phyloP scores from a whole-genome alignment of 2,329 filamentous ascomycete genomes.

The Epichloe sp. region DNA sequence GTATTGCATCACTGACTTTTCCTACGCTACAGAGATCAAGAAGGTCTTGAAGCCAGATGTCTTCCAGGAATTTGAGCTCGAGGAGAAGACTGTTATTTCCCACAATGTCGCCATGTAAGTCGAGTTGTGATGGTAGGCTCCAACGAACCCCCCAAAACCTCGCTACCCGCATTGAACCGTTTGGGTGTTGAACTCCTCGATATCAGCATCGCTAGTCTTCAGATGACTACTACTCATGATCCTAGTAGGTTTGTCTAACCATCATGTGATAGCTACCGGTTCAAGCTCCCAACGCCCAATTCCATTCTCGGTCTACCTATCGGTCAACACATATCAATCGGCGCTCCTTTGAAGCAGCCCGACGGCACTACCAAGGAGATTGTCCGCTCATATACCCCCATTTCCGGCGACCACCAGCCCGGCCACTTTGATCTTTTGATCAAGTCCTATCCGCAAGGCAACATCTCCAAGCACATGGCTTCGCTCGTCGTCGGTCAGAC shows the following conservation, averaged over 20 bases:
- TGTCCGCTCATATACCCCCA: slow-evolving; percentile 83
- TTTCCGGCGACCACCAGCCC: slow-evolving; percentile 76
- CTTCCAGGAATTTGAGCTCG: slow-evolving; percentile 87
- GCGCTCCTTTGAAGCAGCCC: slow-evolving; percentile 53
- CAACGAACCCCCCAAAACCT: neutral
- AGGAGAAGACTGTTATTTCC: slow-evolving; percentile 88
- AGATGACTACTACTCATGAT: neutral
- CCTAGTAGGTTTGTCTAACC: neutral
- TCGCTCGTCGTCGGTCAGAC: slow-evolving; percentile 69
- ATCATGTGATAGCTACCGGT: slow-evolving; percentile 63
- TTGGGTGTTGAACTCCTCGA: neutral
- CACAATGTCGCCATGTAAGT: slow-evolving; percentile 94
- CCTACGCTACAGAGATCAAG: slow-evolving; percentile 44
- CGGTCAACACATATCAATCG: slow-evolving; percentile 97
- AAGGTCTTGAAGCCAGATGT: slow-evolving; percentile 75
- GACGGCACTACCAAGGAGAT: slow-evolving; percentile 71
- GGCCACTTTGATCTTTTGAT: slow-evolving; percentile 94
- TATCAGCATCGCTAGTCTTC: neutral
- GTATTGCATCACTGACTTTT: slow-evolving; percentile 6
- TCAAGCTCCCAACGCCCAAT: slow-evolving; percentile 63
- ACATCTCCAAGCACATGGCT: slow-evolving; percentile 90
- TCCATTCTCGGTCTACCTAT: slow-evolving; percentile 91
- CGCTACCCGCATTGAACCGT: neutral
- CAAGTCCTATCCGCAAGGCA: slow-evolving; percentile 94
- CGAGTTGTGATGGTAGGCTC: neutral